Evolutionary conservation across 176 grass and related monocot genomes (phyloP).

Genomic region (Eleusine indica): DNA sequence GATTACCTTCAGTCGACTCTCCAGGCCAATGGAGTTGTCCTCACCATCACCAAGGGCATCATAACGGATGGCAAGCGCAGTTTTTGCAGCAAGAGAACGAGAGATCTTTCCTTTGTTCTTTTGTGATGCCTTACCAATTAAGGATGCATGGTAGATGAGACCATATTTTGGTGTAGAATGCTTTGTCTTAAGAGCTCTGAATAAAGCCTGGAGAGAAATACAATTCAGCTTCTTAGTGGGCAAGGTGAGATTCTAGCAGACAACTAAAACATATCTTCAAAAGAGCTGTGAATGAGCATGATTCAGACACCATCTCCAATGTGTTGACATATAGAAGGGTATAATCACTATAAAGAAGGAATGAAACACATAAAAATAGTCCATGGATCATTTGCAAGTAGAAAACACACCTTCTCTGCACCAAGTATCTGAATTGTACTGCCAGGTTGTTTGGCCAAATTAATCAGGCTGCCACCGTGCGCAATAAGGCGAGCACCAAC

Average conservation of each 20-base stretch:
- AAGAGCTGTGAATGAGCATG: not conserved
- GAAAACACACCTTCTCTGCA: slow-evolving; percentile 82
- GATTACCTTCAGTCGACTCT: slow-evolving; percentile 79
- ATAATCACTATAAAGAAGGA: not conserved
- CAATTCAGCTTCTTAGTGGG: slow-evolving; percentile 5
- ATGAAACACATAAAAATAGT: not conserved
- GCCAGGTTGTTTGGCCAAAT: slow-evolving; percentile 88
- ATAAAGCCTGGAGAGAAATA: slow-evolving; percentile 65
- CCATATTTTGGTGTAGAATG: slow-evolving; percentile 93
- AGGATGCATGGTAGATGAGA: slow-evolving; percentile 86
- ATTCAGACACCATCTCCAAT: not conserved
- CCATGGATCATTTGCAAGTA: slow-evolving; percentile 42
- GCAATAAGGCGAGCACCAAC: slow-evolving; percentile 95
- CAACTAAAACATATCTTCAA: not conserved
- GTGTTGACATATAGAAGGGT: not conserved
- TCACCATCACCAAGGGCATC: slow-evolving; percentile 85
- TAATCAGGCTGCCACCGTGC: slow-evolving; percentile 88
- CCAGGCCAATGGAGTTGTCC: slow-evolving; percentile 75
- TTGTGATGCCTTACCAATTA: slow-evolving; percentile 87
- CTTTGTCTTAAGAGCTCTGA: slow-evolving; percentile 93
- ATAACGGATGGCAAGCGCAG: slow-evolving; percentile 72
- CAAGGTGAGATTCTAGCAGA: not conserved
- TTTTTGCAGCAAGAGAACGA: slow-evolving; percentile 79
- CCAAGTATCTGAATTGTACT: slow-evolving; percentile 98
- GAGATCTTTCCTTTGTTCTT: slow-evolving; percentile 90